Evolutionary conservation across 352 stramenopile species (phyloP).

Genomic region (Globisporangium iwayamae): DNA sequence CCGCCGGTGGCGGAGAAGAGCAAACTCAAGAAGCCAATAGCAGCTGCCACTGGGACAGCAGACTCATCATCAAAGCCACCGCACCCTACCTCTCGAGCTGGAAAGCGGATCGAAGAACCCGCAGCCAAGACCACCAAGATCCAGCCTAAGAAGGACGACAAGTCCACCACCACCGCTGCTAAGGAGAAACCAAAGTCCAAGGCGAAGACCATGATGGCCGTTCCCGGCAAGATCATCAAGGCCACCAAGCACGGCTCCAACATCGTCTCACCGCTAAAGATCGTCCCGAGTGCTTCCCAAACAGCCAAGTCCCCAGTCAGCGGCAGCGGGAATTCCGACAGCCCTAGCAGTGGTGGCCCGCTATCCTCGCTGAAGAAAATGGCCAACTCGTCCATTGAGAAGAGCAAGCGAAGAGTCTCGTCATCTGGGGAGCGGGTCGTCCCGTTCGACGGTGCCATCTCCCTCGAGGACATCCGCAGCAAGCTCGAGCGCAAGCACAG

Average conservation of each 20-base stretch:
- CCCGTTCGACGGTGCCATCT: conserved; percentile 43
- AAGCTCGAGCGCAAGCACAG: conserved; percentile 55
- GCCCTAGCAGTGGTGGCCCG: neutral
- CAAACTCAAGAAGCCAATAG: conserved; percentile 18
- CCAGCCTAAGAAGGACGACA: conserved; percentile 14
- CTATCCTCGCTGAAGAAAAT: conserved; percentile 27
- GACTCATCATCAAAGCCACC: conserved; percentile 11
- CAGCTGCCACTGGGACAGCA: neutral
- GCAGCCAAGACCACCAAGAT: conserved; percentile 7
- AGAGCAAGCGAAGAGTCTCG: conserved; percentile 20
- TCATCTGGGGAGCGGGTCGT: conserved; percentile 22
- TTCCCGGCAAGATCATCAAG: conserved; percentile 48
- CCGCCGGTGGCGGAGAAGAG: conserved; percentile 4
- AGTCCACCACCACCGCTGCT: conserved; percentile 10
- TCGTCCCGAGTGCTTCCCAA: neutral
- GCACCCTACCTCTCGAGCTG: conserved; percentile 5
- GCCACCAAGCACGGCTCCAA: conserved; percentile 20
- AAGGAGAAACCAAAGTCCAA: conserved; percentile 21
- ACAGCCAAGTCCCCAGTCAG: neutral
- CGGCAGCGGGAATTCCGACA: neutral
- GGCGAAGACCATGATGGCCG: conserved; percentile 29
- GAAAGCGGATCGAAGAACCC: conserved; percentile 14
- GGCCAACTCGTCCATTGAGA: conserved; percentile 28
- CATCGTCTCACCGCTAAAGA: conserved; percentile 12
- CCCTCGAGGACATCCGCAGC: conserved; percentile 55